Evolutionary conservation across 805 yeast species (phyloP), one percentile per base, ranked within the genome.

Genomic region (Spathaspora boniae): DNA sequence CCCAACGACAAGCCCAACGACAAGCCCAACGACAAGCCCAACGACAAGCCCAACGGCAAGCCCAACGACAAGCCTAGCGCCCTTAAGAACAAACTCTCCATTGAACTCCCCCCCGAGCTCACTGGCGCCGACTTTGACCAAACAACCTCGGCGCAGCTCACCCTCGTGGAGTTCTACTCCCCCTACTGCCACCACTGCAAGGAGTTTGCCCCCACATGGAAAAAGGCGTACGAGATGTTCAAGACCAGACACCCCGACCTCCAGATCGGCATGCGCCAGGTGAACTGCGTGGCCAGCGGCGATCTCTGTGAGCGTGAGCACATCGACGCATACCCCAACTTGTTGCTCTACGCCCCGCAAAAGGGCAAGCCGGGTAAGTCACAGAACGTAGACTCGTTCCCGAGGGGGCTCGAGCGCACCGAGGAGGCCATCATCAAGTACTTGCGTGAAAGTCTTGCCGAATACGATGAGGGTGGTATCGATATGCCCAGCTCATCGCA

Each of bases 161-260:
- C 88, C 50, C 70, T 91, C 51, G 80, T 91, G 22, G 96, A 91
- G 60, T 89, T 87, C 60, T 93, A 62, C 54, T 86, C 96, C 21
- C 98, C 98, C 0, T 81, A 81, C 50, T 93, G 98, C 56, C 56
- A 65, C 6, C 98, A 91, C 59, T 93, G 98, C 62, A 72, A 65
- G 42, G 68, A 62, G 6, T 62, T 93, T 35, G 93, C 86, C 2
- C 98, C 98, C 1, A 70, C 63, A 6, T 93, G 98, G 97, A 73
- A 78, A 40, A 66, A 72, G 37, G 73, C 91, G 0, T 85, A 77
- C 61, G 48, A 64, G 16, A 54, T 58, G 4, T 72, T 76, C 47
- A 56, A 68, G 24, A 54, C 58, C 7, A 79, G 75, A 25, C 70
- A 72, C 29, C 52, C 62, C 12, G 46, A 58, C 6, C 46, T 74